phyloP scores from a whole-genome alignment of 345 rosid genomes.

The Angophora floribunda region DNA sequence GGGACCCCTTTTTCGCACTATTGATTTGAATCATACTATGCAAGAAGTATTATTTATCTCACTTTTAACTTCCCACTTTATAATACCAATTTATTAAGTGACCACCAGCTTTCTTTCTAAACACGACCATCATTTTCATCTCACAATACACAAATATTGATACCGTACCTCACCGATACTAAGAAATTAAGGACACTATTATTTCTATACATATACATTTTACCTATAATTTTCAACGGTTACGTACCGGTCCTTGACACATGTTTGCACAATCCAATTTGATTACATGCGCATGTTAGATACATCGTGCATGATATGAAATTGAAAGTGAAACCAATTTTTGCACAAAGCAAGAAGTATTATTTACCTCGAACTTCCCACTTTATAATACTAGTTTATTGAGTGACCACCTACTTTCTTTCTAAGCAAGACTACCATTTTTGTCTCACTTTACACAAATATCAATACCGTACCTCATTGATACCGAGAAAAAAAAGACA shows the following conservation, averaged over 20 bases:
- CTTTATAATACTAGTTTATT: neutral
- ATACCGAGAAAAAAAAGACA: no score
- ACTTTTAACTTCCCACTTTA: no score
- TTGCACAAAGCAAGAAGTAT: neutral
- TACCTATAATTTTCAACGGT: neutral
- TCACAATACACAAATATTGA: fast-evolving
- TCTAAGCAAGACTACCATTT: neutral
- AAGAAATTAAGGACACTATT: no score
- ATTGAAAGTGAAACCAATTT: fast-evolving
- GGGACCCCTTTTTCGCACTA: no score
- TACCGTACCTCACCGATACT: fast-evolving
- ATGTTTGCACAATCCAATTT: fast-evolving
- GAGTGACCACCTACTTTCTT: neutral
- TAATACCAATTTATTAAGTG: neutral
- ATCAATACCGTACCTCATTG: fast-evolving
- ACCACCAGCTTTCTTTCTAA: fast-evolving
- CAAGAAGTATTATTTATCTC: no score
- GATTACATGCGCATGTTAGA: fast-evolving
- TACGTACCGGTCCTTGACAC: neutral
- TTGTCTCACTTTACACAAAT: neutral
- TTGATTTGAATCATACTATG: no score
- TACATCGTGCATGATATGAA: neutral
- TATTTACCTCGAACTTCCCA: no score
- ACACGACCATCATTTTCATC: no score
- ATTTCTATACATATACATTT: neutral